Conservation (phyloP, 108 stramenopile species). For the Pseudonitzschia multistriata region DNA sequence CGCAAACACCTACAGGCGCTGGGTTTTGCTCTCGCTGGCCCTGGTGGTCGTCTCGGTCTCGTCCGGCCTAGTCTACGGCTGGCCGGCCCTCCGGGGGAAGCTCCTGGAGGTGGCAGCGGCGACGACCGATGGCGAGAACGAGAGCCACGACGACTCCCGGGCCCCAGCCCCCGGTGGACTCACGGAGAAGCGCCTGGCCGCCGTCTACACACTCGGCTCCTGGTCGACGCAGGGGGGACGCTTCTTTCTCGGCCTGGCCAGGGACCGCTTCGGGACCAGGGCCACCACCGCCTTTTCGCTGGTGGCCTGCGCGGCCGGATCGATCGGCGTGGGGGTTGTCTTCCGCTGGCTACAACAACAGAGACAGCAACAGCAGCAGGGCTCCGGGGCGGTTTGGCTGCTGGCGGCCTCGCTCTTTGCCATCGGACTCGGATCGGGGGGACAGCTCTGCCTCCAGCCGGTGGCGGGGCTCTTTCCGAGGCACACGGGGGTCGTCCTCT, state of each 20-base stretch:
- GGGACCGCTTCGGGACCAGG: constrained; percentile 43
- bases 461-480: constrained; percentile 43
- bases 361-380: no score
- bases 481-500: constrained; percentile 16
- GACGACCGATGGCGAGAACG: background rate
- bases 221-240: constrained; percentile 40
- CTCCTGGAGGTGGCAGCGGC: constrained; percentile 32
- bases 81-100: constrained; percentile 38
- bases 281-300: constrained; percentile 12
- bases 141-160: no score
- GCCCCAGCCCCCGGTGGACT: no score
- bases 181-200: constrained; percentile 31
- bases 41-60: constrained; percentile 23
- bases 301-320: constrained; percentile 19
- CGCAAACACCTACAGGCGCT: background rate
- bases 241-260: constrained; percentile 40
- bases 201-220: constrained; percentile 37
- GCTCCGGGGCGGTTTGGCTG: constrained; percentile 14
- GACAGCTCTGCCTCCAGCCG: constrained; percentile 46
- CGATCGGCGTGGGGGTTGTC: constrained; percentile 32
- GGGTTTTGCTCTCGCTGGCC: constrained; percentile 27
- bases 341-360: no score
- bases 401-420: constrained; percentile 27
- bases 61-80: constrained; percentile 46
- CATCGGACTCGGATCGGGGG: constrained; percentile 42